Evolutionary conservation across 1,284 basidiomycete species (phyloP).

Genomic region (Apiotrichum gamsii): DNA sequence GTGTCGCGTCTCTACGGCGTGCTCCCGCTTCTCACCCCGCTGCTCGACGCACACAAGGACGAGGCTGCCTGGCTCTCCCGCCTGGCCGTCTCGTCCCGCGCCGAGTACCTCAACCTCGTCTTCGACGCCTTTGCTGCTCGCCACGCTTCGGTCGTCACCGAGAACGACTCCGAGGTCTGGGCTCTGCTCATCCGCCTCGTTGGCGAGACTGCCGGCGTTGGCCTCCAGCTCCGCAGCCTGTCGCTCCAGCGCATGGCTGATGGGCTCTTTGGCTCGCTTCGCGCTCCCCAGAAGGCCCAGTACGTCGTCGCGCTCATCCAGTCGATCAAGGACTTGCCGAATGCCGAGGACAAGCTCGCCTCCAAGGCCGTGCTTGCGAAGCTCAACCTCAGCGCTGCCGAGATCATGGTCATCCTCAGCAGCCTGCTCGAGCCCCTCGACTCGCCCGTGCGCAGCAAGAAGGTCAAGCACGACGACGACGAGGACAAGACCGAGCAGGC

Average conservation of each 20-base stretch:
- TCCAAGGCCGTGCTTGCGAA: conserved; percentile 23
- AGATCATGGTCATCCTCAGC: conserved; percentile 24
- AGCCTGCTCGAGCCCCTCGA: conserved; percentile 28
- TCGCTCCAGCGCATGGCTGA: conserved; percentile 27
- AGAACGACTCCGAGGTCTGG: conserved; percentile 22
- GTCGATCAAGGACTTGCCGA: conserved; percentile 26
- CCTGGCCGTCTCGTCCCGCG: conserved; percentile 8
- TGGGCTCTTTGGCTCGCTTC: conserved; percentile 32
- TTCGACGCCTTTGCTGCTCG: conserved; percentile 17
- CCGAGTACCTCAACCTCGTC: conserved; percentile 25
- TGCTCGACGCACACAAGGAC: conserved; percentile 26
- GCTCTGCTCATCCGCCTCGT: conserved; percentile 20
- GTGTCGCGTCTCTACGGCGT: conserved; percentile 57
- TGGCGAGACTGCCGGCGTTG: not conserved
- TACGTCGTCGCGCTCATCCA: conserved; percentile 28
- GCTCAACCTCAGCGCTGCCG: conserved; percentile 22
- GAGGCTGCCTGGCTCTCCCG: conserved; percentile 24
- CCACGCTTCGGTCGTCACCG: conserved; percentile 20
- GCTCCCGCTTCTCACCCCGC: conserved; percentile 54
- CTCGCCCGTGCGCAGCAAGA: conserved; percentile 28
- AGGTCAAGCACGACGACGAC: conserved; percentile 27
- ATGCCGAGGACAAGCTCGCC: conserved; percentile 25
- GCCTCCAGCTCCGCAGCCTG: conserved; percentile 15
- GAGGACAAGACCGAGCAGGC: conserved; percentile 25
- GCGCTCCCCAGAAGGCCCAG: conserved; percentile 22